Conservation (phyloP, 1,284 basidiomycete genomes). For the Phaffia rhodozyma region DNA sequence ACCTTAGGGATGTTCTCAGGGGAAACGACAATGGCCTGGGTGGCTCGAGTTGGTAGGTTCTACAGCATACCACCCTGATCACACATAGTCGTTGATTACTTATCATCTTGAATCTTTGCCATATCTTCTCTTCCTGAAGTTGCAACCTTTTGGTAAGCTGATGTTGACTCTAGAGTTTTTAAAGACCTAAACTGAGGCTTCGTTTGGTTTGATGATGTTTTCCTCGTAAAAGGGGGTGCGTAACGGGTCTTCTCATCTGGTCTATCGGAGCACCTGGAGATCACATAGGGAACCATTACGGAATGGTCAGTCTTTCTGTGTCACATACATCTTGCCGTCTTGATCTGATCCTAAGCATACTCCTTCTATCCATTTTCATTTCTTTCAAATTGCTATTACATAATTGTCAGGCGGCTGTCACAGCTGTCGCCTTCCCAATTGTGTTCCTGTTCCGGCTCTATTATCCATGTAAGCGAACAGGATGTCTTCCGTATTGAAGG, state of each 20-base stretch:
- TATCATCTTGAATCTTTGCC: no score
- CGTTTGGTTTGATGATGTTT: no score
- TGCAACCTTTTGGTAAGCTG: no score
- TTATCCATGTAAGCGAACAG: constrained; percentile 10
- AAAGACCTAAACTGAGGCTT: no score
- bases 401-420: constrained; percentile 23
- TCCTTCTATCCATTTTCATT: not conserved
- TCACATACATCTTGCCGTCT: not conserved
- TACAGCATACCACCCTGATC: not conserved
- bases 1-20: constrained; percentile 25
- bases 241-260: constrained; percentile 28
- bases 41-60: constrained; percentile 25
- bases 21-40: constrained; percentile 26
- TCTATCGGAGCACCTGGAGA: constrained; percentile 25
- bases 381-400: constrained; percentile 10
- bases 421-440: constrained; percentile 22
- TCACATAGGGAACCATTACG: constrained; percentile 9
- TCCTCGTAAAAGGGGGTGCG: constrained; percentile 19
- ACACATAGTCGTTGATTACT: no score
- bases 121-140: no score
- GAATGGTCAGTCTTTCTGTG: constrained; percentile 1
- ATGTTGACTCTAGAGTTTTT: no score
- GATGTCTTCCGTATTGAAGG: not conserved
- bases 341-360: not conserved
- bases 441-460: constrained; percentile 25